These are phyloP conservation scores for Porcisia deanei DNA, from an alignment of 208 protist genomes.

Conservation along the genomic window DNA sequence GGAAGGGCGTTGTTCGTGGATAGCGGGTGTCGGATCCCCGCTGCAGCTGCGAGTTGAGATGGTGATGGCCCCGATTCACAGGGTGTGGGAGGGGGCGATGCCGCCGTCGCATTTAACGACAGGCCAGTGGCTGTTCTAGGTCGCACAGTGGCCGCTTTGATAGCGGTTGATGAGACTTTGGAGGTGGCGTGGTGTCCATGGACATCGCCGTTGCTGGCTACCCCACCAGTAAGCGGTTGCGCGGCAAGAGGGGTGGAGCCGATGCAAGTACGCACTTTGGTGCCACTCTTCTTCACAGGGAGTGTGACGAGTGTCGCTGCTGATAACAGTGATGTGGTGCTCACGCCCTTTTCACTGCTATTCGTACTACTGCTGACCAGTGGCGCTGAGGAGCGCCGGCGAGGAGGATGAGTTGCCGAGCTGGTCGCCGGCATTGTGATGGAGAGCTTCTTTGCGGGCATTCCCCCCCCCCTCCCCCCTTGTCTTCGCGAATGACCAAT, in stretches of 20 bases:
- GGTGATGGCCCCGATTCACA: not conserved
- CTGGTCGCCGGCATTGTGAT: not conserved
- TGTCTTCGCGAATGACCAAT: too few species aligned
- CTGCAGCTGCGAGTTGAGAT: not conserved
- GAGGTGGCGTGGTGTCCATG: not conserved
- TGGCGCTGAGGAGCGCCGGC: not conserved
- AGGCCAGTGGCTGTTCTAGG: not conserved
- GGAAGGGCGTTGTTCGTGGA: not conserved
- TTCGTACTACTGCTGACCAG: conserved; percentile 11
- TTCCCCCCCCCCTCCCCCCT: not conserved
- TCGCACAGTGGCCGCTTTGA: not conserved
- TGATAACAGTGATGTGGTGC: not conserved
- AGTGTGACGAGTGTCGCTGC: not conserved
- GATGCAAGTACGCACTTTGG: not conserved
- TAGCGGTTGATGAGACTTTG: not conserved
- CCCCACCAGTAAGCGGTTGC: not conserved
- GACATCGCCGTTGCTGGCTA: conserved; percentile 4
- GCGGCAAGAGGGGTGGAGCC: not conserved
- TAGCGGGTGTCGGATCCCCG: not conserved
- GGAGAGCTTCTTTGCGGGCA: conserved; percentile 19
- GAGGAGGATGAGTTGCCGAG: conserved; percentile 2
- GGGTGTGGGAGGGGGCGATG: not conserved
- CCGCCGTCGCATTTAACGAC: not conserved
- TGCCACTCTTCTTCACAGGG: not conserved
- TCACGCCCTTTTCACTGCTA: conserved; percentile 2